Evolutionary conservation across 1,139 yeast species (phyloP).

Genomic region (Sugiyamaella xylanicola): DNA sequence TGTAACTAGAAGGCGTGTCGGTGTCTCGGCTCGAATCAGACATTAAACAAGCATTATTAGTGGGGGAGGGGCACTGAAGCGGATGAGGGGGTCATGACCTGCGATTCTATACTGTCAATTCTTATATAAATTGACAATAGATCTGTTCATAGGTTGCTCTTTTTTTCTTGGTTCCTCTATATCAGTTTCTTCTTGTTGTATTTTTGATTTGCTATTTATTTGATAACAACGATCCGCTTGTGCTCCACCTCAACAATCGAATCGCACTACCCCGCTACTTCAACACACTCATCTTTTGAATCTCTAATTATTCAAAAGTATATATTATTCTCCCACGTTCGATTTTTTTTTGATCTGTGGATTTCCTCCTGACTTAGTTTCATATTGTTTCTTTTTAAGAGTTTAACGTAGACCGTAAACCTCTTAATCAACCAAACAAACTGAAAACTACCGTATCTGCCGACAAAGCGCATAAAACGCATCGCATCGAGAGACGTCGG

Average conservation of each 20-base stretch:
- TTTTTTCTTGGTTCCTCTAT: too few species aligned
- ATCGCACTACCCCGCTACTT: background rate
- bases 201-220: background rate
- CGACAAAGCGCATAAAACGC: slow-evolving; percentile 1
- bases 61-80: slow-evolving; percentile 1
- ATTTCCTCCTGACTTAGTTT: background rate
- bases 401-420: background rate
- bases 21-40: slow-evolving; percentile 9
- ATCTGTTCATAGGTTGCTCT: too few species aligned
- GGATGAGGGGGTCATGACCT: too few species aligned
- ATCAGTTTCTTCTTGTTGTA: background rate
- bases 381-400: background rate
- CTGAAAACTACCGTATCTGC: background rate
- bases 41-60: background rate
- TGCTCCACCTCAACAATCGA: background rate
- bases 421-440: background rate
- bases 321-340: too few species aligned
- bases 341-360: background rate
- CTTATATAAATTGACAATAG: slow-evolving; percentile 3
- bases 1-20: slow-evolving; percentile 1
- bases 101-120: too few species aligned
- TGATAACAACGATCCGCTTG: background rate
- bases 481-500: background rate
- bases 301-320: too few species aligned
- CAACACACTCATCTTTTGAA: background rate